Evolutionary conservation across 768 basidiomycete species (phyloP).

Genomic region (Tricholoma furcatifolium): DNA sequence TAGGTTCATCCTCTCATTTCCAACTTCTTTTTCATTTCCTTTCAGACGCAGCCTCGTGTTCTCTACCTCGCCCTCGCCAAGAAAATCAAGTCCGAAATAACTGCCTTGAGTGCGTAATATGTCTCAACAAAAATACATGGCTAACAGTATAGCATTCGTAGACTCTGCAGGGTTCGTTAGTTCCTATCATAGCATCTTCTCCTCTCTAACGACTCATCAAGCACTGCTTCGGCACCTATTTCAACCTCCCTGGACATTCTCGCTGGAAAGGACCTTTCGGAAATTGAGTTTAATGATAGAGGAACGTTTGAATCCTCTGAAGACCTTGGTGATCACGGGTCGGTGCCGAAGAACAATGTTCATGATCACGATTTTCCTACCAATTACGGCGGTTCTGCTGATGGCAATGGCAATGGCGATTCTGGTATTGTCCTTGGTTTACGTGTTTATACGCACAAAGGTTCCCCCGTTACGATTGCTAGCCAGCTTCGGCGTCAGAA

Average conservation of each 20-base stretch:
- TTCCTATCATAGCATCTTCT: neutral
- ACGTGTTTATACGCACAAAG: conserved; percentile 3
- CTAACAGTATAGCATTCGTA: neutral
- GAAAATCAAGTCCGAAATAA: conserved; percentile 14
- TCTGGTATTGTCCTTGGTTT: neutral
- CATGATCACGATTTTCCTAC: neutral
- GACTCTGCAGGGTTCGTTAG: conserved; percentile 5
- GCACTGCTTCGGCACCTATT: conserved; percentile 8
- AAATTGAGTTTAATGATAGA: conserved; percentile 11
- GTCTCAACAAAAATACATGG: too few species aligned
- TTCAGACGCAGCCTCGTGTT: neutral
- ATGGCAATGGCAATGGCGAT: neutral
- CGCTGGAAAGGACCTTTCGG: conserved; percentile 21
- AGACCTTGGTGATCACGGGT: too few species aligned
- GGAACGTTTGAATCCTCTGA: too few species aligned
- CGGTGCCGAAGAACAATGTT: neutral
- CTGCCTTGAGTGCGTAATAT: conserved; percentile 16
- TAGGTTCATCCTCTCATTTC: too few species aligned
- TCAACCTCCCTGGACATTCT: conserved; percentile 18
- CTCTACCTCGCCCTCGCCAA: conserved; percentile 12
- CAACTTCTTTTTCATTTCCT: too few species aligned
- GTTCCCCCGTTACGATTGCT: conserved; percentile 1
- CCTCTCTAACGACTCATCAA: neutral
- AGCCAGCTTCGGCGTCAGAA: neutral
- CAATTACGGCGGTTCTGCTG: neutral